Evolutionary conservation across 768 basidiomycete species (phyloP).

Genomic region (Clathrus columnatus): DNA sequence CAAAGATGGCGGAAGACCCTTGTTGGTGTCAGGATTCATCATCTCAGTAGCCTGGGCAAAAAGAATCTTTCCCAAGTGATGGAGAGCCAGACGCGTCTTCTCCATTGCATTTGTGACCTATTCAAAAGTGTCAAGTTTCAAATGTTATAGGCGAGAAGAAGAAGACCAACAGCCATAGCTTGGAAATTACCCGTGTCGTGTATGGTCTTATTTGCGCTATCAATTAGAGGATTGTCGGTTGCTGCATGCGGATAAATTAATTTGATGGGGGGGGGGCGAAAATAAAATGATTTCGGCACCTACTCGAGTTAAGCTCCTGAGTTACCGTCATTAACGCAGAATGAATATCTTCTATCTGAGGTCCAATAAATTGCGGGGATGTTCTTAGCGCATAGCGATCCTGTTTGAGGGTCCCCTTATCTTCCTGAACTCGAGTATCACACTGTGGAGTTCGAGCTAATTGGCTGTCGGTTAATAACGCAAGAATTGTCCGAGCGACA

Average conservation of each 20-base stretch:
- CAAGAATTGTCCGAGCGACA: constrained; percentile 19
- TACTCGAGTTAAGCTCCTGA: constrained; percentile 24
- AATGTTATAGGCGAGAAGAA: not conserved
- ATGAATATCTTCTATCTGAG: constrained; percentile 22
- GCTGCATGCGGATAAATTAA: constrained; percentile 21
- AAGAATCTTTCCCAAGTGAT: constrained; percentile 17
- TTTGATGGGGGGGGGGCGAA: constrained; percentile 14
- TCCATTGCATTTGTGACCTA: constrained; percentile 17
- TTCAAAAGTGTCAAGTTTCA: not conserved
- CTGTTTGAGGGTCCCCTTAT: constrained; percentile 21
- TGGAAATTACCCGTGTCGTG: constrained; percentile 20
- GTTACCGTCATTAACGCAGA: constrained; percentile 17
- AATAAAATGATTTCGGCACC: too few relatives aligned
- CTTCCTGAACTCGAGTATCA: constrained; percentile 20
- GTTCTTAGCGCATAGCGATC: constrained; percentile 18
- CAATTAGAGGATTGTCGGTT: constrained; percentile 25
- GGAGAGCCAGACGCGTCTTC: constrained; percentile 17
- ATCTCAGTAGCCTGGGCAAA: constrained; percentile 22
- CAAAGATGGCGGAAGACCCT: constrained; percentile 18
- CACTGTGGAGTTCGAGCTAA: constrained; percentile 20
- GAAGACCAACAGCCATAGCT: constrained; percentile 10
- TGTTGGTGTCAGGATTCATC: constrained; percentile 21
- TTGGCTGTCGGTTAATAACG: constrained; percentile 16
- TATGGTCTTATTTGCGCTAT: constrained; percentile 13
- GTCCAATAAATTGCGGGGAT: constrained; percentile 24